A percentile compares a stretch with the other conserved stretches of the same genome.
Conservation (phyloP, 176 grass and related monocot species). For the Dactylis glomerata region DNA sequence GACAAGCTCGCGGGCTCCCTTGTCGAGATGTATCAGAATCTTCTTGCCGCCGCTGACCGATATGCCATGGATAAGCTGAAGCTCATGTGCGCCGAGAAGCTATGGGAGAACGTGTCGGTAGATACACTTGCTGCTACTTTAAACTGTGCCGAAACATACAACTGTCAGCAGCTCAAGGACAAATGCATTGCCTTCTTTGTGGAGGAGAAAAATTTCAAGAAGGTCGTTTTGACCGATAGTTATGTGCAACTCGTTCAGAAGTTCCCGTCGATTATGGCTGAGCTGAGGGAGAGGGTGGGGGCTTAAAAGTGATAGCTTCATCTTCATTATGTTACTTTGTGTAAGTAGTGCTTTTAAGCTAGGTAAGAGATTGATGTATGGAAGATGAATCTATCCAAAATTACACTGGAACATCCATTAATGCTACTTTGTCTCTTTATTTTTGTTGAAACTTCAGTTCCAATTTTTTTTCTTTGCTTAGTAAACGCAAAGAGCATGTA, state of each 20-base stretch:
- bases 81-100: constrained; percentile 36
- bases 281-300: not conserved
- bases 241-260: not conserved
- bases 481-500: too few species aligned
- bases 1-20: not conserved
- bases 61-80: constrained; percentile 53
- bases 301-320: not conserved
- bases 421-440: not conserved
- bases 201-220: constrained; percentile 32
- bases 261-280: not conserved
- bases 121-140: constrained; percentile 32
- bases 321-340: too few species aligned
- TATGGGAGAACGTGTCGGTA: constrained; percentile 30
- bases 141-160: constrained; percentile 39
- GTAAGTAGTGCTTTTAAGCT: too few species aligned
- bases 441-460: too few species aligned
- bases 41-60: constrained; percentile 49
- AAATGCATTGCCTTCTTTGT: constrained; percentile 49
- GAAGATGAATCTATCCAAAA: too few species aligned
- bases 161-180: constrained; percentile 38
- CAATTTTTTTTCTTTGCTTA: too few species aligned
- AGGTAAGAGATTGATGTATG: too few species aligned
- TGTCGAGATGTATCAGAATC: not conserved
- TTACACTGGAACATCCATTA: not conserved
- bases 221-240: constrained; percentile 9